Evolutionary conservation across 805 yeast species (phyloP).

Genomic region (Yamadazyma nakazawae): DNA sequence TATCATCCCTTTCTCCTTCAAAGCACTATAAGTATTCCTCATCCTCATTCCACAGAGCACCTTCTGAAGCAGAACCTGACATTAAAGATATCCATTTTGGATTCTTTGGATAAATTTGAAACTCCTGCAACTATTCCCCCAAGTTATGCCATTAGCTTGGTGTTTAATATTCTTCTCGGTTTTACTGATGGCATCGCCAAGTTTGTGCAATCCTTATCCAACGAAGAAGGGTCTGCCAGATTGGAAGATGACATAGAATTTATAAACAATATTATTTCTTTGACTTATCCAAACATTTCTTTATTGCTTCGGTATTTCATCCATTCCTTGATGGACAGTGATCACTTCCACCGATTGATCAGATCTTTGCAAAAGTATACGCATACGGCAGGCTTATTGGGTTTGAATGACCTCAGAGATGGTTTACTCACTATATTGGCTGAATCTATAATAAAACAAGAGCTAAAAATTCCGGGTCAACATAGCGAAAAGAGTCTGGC

Average conservation of each 20-base stretch:
- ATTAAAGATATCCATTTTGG: slow-evolving; percentile 58
- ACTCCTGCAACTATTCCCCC: slow-evolving; percentile 63
- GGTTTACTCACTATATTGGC: slow-evolving; percentile 33
- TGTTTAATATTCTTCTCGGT: slow-evolving; percentile 49
- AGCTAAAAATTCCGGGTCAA: not conserved
- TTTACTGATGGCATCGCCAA: slow-evolving; percentile 69
- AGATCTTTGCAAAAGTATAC: slow-evolving; percentile 77
- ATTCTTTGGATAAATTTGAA: slow-evolving; percentile 75
- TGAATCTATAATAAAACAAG: slow-evolving; percentile 20
- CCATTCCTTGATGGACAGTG: slow-evolving; percentile 66
- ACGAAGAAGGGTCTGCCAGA: slow-evolving; percentile 18
- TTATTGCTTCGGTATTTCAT: slow-evolving; percentile 41
- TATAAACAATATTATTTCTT: slow-evolving; percentile 29
- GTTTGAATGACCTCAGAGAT: slow-evolving; percentile 54
- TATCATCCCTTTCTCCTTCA: slow-evolving; percentile 18
- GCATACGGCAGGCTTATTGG: slow-evolving; percentile 79
- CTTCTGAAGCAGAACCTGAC: slow-evolving; percentile 44
- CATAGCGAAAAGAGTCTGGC: slow-evolving; percentile 1
- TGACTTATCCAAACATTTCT: slow-evolving; percentile 24
- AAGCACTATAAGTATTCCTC: slow-evolving; percentile 17
- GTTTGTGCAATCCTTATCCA: slow-evolving; percentile 43
- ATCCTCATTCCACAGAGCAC: not conserved
- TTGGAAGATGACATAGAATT: slow-evolving; percentile 29
- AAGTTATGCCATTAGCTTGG: slow-evolving; percentile 56
- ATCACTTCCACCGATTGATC: slow-evolving; percentile 61